Evolutionary conservation across 306 rosid species (phyloP).

Genomic region (Cucurbita moschata): DNA sequence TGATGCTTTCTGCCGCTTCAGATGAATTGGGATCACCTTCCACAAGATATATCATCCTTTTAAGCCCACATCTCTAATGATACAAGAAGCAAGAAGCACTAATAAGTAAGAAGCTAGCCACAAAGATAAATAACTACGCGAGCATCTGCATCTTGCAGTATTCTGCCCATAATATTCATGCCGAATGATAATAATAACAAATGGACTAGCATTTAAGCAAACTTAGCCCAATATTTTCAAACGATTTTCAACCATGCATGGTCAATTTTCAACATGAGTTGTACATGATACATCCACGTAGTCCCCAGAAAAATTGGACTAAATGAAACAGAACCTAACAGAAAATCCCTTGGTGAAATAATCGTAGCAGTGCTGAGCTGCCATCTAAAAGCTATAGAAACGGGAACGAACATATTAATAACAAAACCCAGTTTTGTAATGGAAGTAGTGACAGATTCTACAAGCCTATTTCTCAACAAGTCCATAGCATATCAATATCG

Average conservation of each 20-base stretch:
- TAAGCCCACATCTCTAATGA: conserved; percentile 80
- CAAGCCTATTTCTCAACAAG: neutral
- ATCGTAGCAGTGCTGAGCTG: neutral
- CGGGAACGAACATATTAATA: neutral
- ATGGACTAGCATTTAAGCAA: neutral
- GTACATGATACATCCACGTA: neutral
- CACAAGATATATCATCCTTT: conserved; percentile 84
- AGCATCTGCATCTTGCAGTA: neutral
- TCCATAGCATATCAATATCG: neutral
- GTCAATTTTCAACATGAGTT: neutral
- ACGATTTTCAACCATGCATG: neutral
- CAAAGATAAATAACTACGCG: neutral
- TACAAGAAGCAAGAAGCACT: conserved; percentile 11
- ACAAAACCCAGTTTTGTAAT: neutral
- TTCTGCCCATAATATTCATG: neutral
- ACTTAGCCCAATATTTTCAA: neutral
- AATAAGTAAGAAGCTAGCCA: neutral
- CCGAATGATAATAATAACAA: neutral
- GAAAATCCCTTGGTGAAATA: neutral
- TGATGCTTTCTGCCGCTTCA: conserved; percentile 88
- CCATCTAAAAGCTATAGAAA: neutral
- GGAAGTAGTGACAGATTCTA: neutral
- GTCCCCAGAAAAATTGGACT: neutral
- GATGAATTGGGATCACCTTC: conserved; percentile 94
- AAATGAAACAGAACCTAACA: neutral